A percentile compares a stretch with the other conserved stretches of the same genome.
Conservation (phyloP, 495 filamentous ascomycete species). For the Aspergillus olivimuriae region DNA sequence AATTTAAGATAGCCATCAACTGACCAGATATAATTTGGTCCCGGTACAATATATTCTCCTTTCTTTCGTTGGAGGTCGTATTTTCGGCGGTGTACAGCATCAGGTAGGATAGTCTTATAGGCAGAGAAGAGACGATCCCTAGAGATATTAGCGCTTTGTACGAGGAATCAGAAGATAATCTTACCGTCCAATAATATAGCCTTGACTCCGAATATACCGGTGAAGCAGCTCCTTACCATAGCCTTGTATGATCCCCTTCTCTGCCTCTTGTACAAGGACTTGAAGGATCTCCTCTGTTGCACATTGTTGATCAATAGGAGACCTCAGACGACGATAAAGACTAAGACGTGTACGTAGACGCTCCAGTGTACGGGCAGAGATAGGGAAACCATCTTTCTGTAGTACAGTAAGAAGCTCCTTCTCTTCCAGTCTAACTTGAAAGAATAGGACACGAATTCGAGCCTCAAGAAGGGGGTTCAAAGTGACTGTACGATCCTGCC, state of each 20-base stretch:
- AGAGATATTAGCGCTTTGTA: neutral
- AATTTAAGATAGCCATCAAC: slow-evolving; percentile 17
- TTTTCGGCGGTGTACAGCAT: slow-evolving; percentile 5
- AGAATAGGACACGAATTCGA: neutral
- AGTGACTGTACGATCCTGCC: neutral
- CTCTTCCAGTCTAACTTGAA: neutral
- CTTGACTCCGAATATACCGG: slow-evolving; percentile 10
- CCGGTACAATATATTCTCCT: slow-evolving; percentile 12
- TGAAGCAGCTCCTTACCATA: slow-evolving; percentile 12
- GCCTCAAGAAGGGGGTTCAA: neutral
- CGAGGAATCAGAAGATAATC: neutral
- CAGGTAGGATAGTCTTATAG: slow-evolving; percentile 10
- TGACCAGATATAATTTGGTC: slow-evolving; percentile 19
- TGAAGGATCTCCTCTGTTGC: neutral
- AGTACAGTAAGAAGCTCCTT: neutral
- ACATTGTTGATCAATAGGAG: neutral
- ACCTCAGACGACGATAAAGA: neutral
- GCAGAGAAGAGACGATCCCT: slow-evolving; percentile 12
- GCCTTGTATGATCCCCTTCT: slow-evolving; percentile 6
- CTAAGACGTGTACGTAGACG: neutral
- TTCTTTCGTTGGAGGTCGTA: slow-evolving; percentile 11
- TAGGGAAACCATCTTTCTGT: neutral
- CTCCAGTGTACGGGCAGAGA: neutral
- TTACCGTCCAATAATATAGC: slow-evolving; percentile 7
- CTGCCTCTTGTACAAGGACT: neutral